These are phyloP conservation scores for Talinum fruticosum DNA, from an alignment of 148 eudicot species.

Conservation along the genomic window DNA sequence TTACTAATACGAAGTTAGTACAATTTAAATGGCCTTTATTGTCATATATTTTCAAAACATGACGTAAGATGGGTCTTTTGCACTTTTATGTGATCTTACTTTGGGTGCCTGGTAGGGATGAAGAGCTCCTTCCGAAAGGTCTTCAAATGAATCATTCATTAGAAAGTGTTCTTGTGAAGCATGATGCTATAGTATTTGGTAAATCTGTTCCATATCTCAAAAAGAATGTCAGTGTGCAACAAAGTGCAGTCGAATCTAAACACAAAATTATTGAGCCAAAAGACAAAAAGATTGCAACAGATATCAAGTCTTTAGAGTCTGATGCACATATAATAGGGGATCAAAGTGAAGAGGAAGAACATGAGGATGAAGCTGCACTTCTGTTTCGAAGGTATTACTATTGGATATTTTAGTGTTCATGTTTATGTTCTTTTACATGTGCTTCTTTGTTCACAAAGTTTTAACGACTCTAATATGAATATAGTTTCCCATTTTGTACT, in stretches of 20 bases:
- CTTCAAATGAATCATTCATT: constrained; percentile 75
- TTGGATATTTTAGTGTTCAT: neutral
- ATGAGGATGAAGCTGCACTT: constrained; percentile 71
- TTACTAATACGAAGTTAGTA: constrained; percentile 66
- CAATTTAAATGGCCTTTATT: neutral
- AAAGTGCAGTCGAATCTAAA: constrained; percentile 26
- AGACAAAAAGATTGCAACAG: constrained; percentile 23
- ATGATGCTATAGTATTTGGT: constrained; percentile 85
- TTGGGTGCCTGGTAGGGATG: constrained; percentile 51
- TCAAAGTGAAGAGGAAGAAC: constrained; percentile 53
- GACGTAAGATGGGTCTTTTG: too few relatives aligned
- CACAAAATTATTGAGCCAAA: constrained; percentile 33
- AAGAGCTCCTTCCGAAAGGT: constrained; percentile 76
- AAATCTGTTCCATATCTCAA: constrained; percentile 44
- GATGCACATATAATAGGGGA: constrained; percentile 20
- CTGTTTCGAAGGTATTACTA: constrained; percentile 66
- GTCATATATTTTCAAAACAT: too few relatives aligned
- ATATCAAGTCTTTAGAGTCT: constrained; percentile 36
- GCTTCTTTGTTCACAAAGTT: neutral
- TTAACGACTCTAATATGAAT: neutral
- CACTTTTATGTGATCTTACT: neutral
- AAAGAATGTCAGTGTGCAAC: constrained; percentile 21
- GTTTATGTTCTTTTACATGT: neutral
- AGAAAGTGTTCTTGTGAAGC: constrained; percentile 69
- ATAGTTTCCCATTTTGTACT: too few relatives aligned